A percentile compares a stretch with the other conserved stretches of the same genome.
phyloP scores from a whole-genome alignment of 768 basidiomycete genomes.

The Naganishia vaughanmartiniae region DNA sequence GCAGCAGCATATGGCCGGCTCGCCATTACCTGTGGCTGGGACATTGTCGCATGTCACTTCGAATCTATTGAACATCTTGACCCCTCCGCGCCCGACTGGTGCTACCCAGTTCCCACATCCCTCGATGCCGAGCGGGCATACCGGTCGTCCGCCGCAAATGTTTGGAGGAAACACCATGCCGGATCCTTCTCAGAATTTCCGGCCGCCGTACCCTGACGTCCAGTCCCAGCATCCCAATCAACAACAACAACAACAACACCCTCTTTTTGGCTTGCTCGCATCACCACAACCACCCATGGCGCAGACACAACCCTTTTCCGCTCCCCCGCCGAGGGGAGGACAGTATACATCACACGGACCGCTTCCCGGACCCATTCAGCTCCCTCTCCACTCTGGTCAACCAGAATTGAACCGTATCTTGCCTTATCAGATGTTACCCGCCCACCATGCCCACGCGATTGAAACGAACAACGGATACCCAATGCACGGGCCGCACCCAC shows the following conservation, averaged over 20 bases:
- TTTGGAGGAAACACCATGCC: background rate
- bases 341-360: background rate
- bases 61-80: background rate
- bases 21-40: background rate
- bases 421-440: conserved; percentile 9
- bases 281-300: conserved; percentile 7
- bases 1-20: background rate
- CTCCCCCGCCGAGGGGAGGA: background rate
- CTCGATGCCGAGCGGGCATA: background rate
- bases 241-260: background rate
- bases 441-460: background rate
- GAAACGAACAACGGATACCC: background rate
- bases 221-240: background rate
- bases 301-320: background rate
- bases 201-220: background rate
- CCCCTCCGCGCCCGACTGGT: background rate
- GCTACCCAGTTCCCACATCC: background rate
- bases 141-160: background rate
- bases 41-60: background rate
- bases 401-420: conserved; percentile 18
- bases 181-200: background rate
- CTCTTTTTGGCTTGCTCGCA: background rate
- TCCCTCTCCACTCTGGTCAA: conserved; percentile 1
- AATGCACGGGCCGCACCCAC: background rate
- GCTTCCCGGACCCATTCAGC: conserved; percentile 1